Base-by-base conservation (phyloP, 73 alveolate species). In the Paramecium octaurelia region DNA sequence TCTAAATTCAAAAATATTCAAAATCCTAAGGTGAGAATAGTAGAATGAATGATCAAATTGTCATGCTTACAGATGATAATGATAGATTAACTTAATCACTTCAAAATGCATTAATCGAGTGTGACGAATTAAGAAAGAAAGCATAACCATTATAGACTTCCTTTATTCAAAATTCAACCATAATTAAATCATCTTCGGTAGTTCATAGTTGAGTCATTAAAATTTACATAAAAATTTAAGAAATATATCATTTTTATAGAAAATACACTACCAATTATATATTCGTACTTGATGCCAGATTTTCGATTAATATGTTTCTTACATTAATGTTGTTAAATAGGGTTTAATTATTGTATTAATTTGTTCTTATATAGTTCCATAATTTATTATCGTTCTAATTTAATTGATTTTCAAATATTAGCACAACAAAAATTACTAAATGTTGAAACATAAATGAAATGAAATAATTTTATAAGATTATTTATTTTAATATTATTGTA, bases 21-120 rank as follows among this genome's bases (percentile, higher is more conserved):
- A 35, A 29, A 23, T 35, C 88, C 0, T 38, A 38, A 35, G 68
- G 38, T 21, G 88, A 75, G 11, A 75, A 75, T 35, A 29, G 59
- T 29, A 38, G 35, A 75, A 35, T 38, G 60, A 38, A 75, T 35
- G 88, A 75, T 75, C n/a, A 75, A 42, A 42, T 75, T 21, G 20
- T 38, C 29, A 75, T 38, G 58, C 60, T 75, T 4, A 35, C 58
- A 3, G 88, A 75, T 35, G 88, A 75, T 3, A 75, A 35, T 16
- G 88, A 75, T 12, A 75, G 88, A 75, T 75, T 75, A 42, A 75
- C 58, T 20, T 75, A 75, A 75, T 75, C 58, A 34, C 60, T 75
- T 11, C n/a, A 75, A 7, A 42, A 75, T 75, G 88, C 88, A 14
- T 75, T 38, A n/a, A 23, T 23, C 8, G 88, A 75, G 2, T 21